Base-by-base conservation (phyloP, 2,329 filamentous ascomycete species). In the Cryphonectria japonica region DNA sequence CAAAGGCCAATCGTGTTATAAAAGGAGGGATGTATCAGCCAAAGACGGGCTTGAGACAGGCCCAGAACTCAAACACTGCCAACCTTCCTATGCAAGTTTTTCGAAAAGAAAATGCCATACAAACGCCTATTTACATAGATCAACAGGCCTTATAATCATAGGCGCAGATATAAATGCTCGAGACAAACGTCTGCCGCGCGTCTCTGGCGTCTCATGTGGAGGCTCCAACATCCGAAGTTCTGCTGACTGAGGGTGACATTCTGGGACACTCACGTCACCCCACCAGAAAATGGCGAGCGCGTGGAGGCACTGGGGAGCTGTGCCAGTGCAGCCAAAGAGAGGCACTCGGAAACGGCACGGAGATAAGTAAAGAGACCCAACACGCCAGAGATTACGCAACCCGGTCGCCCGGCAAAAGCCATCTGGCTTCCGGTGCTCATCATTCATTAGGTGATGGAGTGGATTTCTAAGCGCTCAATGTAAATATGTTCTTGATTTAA, bases 401-500 rank as follows among this genome's bases (percentile, higher is more conserved):
- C 37, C 59, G 41, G 66, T 50, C 22, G 22, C 46, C 46, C 46
- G 46, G 46, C 46, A 50, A 50, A 50, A n/a, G 5, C 16, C 22
- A 50, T 22, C 43, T 50, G 19, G 43, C 43, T 22, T 22, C 22
- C 43, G 22, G 16, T 50, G 43, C 7, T 39, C 37, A 39, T 39
- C 37, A 39, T 39, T 39, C 37, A 39, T 39, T 50, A 50, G 16
- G 46, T n/a, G 46, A n/a, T 37, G 3, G 14, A 43, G 16, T 26
- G 68, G 71, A 72, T 72, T 72, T 72, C 68, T 72, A 72, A 72
- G 71, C 71, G 65, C 61, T 60, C 50, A 64, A 37, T 34, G 61
- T 19, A 66, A 32, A 46, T 16, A 19, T 19, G 69, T 11, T 43
- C 57, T 69, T 37, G 32, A 52, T 4, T 46, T 11, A n/a, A 57